These are phyloP conservation scores for Talaromyces sp. DNA, from an alignment of 2,329 filamentous ascomycete genomes.

Conservation along the genomic window DNA sequence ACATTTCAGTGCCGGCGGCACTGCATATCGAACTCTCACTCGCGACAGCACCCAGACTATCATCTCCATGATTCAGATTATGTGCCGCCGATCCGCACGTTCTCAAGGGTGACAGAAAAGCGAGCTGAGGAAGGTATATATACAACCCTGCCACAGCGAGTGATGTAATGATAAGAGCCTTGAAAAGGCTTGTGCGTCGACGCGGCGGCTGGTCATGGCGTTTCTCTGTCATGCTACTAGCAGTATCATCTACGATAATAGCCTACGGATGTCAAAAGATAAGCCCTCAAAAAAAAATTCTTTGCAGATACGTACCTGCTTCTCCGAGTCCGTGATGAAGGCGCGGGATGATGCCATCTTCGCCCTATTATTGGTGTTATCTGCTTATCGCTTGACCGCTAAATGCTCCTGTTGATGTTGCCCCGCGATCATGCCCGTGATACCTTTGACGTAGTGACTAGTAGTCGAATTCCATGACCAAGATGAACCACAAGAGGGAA, in stretches of 20 bases:
- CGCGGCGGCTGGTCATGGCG: not conserved
- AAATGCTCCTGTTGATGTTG: not conserved
- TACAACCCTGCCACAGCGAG: not conserved
- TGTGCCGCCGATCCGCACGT: not conserved
- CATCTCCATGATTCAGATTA: not conserved
- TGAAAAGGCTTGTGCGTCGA: not conserved
- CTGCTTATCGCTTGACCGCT: not conserved
- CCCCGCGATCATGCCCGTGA: not conserved
- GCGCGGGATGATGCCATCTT: not conserved
- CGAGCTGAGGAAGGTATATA: not conserved
- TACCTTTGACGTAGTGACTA: not conserved
- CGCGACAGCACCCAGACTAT: slow-evolving; percentile 58
- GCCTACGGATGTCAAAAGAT: not conserved
- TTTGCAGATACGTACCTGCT: slow-evolving; percentile 4
- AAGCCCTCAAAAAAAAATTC: not conserved
- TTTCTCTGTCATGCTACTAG: not conserved
- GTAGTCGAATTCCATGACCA: not conserved
- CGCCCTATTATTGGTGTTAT: not conserved
- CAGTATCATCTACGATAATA: slow-evolving; percentile 1
- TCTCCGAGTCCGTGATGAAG: slow-evolving; percentile 4
- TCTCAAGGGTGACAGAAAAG: not conserved
- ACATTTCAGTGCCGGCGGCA: slow-evolving; percentile 59
- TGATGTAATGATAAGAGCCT: not conserved
- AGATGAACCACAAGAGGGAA: not conserved
- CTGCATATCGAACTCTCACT: slow-evolving; percentile 67